These are phyloP conservation scores for Aspergillus tanneri DNA, from an alignment of 2,329 filamentous ascomycete species.

Conservation along the genomic window DNA sequence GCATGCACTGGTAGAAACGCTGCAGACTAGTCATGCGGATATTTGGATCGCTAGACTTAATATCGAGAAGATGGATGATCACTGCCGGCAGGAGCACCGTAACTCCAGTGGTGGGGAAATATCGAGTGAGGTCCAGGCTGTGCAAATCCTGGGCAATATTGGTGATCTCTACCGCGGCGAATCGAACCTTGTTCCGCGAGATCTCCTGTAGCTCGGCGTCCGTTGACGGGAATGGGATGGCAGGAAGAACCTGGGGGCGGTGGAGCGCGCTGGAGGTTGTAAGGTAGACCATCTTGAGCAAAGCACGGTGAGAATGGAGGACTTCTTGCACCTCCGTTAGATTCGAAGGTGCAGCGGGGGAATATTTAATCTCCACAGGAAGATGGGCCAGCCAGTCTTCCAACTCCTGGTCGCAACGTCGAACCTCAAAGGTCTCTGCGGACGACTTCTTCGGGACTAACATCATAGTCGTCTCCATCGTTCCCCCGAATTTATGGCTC, in stretches of 20 bases:
- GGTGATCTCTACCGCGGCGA: conserved; percentile 82
- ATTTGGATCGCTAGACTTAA: conserved; percentile 75
- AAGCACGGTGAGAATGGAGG: conserved; percentile 70
- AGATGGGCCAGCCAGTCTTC: conserved; percentile 73
- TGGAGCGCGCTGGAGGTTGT: conserved; percentile 89
- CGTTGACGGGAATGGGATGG: conserved; percentile 57
- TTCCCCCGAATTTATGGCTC: conserved; percentile 71
- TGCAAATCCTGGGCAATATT: conserved; percentile 77
- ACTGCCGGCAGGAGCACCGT: conserved; percentile 89
- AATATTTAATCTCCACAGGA: conserved; percentile 71
- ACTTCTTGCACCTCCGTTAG: conserved; percentile 47
- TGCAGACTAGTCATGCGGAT: conserved; percentile 71
- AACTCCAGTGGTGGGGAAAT: conserved; percentile 83
- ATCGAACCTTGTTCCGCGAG: conserved; percentile 77
- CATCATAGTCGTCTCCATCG: conserved; percentile 80
- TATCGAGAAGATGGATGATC: conserved; percentile 89
- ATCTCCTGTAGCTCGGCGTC: conserved; percentile 74
- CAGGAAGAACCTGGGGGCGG: conserved; percentile 83
- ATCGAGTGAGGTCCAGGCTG: conserved; percentile 69
- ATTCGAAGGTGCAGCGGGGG: conserved; percentile 59
- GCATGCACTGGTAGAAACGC: conserved; percentile 89
- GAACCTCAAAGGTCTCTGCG: conserved; percentile 77
- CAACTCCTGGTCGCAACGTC: conserved; percentile 74
- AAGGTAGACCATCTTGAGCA: conserved; percentile 91
- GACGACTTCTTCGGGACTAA: conserved; percentile 83